Evolutionary conservation across 345 rosid genomes (phyloP), one percentile per base, ranked within the genome.

Genomic region (Arabis hirsuta): DNA sequence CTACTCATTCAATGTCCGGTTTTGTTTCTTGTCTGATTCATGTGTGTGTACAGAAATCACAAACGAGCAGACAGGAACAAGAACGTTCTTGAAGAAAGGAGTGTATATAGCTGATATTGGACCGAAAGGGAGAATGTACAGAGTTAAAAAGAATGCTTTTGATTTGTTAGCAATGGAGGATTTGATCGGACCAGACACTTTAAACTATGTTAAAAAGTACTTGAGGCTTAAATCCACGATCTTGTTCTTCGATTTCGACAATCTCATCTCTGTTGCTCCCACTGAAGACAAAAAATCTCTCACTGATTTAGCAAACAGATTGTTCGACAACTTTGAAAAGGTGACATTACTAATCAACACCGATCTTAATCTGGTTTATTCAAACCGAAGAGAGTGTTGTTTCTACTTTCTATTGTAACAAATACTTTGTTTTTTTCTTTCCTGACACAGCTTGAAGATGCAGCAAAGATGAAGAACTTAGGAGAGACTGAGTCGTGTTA

Each of bases 131-230:
- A 83, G 95, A 61, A 82, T 55, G 59, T 83, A 82, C 41, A 85
- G 96, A 85, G 64, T 93, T 19, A 87, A 77, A 79, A 90, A 84
- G 72, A 81, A 83, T 48, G 88, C 95, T 12, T 89, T 90, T 67
- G 96, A 90, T 85, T 86, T 88, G 10, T 61, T 88, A 26, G 98
- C 98, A 9, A 77, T 89, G 95, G 97, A 76, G 53, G 97, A 88
- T 80, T 77, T 94, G 88, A 83, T 91, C 51, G 90, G 87, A 80
- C 87, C 87, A 8, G 95, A 87, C 36, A 88, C 88, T 2, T 76
- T 84, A 73, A 89, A 87, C 72, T 91, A 91, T 76, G 91, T 91
- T 7, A 83, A 82, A 78, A 89, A 82, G 75, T 93, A 90, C 66
- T 73, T 90, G 77, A 85, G 92, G 72, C 84, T 90, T 71, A 93